A percentile compares a stretch with the other conserved stretches of the same genome.
phyloP scores from a whole-genome alignment of 1,284 basidiomycete species.

The Ceratobasidium sp. region DNA sequence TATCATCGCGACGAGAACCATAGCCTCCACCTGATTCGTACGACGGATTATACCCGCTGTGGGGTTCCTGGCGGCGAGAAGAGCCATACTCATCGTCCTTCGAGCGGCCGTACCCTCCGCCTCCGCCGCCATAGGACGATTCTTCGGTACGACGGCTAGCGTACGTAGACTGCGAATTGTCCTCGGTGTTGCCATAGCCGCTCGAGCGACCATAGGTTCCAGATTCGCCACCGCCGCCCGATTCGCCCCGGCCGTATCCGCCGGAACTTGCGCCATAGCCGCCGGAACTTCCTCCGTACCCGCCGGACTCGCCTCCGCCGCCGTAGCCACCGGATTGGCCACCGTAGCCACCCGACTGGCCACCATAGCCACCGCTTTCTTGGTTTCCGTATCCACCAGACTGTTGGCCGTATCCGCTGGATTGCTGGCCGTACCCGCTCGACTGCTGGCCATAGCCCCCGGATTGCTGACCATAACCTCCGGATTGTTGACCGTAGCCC shows the following conservation, averaged over 20 bases:
- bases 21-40: slow-evolving; percentile 31
- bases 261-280: slow-evolving; percentile 30
- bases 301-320: slow-evolving; percentile 2
- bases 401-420: slow-evolving; percentile 31
- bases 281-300: slow-evolving; percentile 17
- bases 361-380: slow-evolving; percentile 38
- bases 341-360: slow-evolving; percentile 22
- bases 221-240: slow-evolving; percentile 16
- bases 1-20: slow-evolving; percentile 9
- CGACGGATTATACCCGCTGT: slow-evolving; percentile 35
- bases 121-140: slow-evolving; percentile 50
- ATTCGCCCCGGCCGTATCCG: slow-evolving; percentile 26
- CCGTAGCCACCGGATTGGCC: slow-evolving; percentile 43
- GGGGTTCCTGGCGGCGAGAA: slow-evolving; percentile 30
- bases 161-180: slow-evolving; percentile 29
- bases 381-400: slow-evolving; percentile 36
- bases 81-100: slow-evolving; percentile 40
- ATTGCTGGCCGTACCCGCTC: slow-evolving; percentile 40
- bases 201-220: slow-evolving; percentile 24
- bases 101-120: slow-evolving; percentile 55
- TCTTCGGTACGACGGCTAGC: slow-evolving; percentile 16
- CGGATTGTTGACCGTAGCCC: slow-evolving; percentile 32
- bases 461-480: slow-evolving; percentile 4
- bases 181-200: slow-evolving; percentile 20
- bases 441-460: slow-evolving; percentile 41